Evolutionary conservation across 2,329 filamentous ascomycete genomes (phyloP), one percentile per base, ranked within the genome.

Genomic region (Colletotrichum higginsianum): DNA sequence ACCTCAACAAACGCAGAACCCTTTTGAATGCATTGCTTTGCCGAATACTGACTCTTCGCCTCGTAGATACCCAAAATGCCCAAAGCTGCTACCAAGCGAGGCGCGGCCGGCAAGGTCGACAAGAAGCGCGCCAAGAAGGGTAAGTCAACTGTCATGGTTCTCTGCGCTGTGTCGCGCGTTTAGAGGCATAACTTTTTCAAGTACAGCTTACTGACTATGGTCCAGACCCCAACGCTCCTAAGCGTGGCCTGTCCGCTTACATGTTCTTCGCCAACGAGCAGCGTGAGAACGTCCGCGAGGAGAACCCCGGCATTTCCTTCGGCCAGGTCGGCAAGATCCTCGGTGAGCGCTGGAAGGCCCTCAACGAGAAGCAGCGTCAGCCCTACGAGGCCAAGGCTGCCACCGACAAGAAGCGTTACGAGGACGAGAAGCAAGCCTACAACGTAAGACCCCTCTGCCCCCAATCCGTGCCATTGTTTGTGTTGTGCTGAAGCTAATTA

Each of bases 181-280:
- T 2, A 30, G 23, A 35, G 46, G n/a, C n/a, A 11, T 42, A 8
- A 38, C 15, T 1, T 60, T 6, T 1, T 5, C 7, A 26, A 12
- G 6, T 16, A 5, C 26, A 21, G 23, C 3, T 26, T 7, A 38
- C 76, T 74, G 49, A 76, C 64, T 70, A 11, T 4, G 2, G 23
- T 18, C 11, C 79, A 97, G 95, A 98, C 86, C 95, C 95, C 85
- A 98, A 98, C 86, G 96, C 95, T 73, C 96, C 96, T 84, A 99
- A 98, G 95, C 95, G 96, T 86, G 96, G 96, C 88, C 94, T 99
- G 61, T 98, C 96, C 65, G 96, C 96, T 75, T 99, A 99, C 91
- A 99, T 99, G 96, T 98, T 98, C 93, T 99, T 98, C 84, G 96
- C 96, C 91, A 98, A 98, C 82, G 96, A 98, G 86, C 94, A 98